Conservation (phyloP, 2,329 filamentous ascomycete genomes). For the Plenodomus tracheiphilus region DNA sequence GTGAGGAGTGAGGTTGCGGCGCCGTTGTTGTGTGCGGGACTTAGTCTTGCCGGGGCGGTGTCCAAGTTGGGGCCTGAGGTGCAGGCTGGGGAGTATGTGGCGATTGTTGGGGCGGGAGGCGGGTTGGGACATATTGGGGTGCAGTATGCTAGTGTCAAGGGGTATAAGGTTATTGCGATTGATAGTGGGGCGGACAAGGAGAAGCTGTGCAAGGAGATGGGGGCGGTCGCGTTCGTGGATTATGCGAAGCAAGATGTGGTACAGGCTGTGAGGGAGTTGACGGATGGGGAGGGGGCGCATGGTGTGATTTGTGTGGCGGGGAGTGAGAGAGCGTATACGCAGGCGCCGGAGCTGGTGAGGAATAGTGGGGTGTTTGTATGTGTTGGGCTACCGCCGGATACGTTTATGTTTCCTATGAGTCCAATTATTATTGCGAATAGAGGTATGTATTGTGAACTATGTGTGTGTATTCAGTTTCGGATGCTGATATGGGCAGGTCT, state of each 20-base stretch:
- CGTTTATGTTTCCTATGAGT: slow-evolving; percentile 50
- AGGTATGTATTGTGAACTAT: slow-evolving; percentile 38
- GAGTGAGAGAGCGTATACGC: slow-evolving; percentile 49
- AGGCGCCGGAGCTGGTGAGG: slow-evolving; percentile 50
- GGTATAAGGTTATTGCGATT: slow-evolving; percentile 78
- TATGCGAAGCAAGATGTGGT: slow-evolving; percentile 62
- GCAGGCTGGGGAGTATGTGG: slow-evolving; percentile 73
- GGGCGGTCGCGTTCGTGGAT: slow-evolving; percentile 75
- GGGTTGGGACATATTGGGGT: slow-evolving; percentile 77
- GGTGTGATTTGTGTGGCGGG: slow-evolving; percentile 53
- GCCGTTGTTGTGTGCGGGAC: slow-evolving; percentile 41
- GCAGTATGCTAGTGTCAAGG: slow-evolving; percentile 85
- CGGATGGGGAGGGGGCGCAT: slow-evolving; percentile 50
- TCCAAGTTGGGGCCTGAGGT: slow-evolving; percentile 81
- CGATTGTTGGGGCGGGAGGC: slow-evolving; percentile 83
- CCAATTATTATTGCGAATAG: slow-evolving; percentile 53
- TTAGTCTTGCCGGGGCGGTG: slow-evolving; percentile 74
- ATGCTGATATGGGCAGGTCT: slow-evolving; percentile 32
- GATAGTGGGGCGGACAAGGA: slow-evolving; percentile 82
- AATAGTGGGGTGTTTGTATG: slow-evolving; percentile 54
- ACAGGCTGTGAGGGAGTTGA: slow-evolving; percentile 45
- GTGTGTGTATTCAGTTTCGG: too few species aligned
- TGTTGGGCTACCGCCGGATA: slow-evolving; percentile 50
- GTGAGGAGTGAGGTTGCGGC: slow-evolving; percentile 42
- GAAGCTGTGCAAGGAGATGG: slow-evolving; percentile 68